Base-by-base conservation (phyloP, 1,284 basidiomycete species). In the Tremellales sp. region DNA sequence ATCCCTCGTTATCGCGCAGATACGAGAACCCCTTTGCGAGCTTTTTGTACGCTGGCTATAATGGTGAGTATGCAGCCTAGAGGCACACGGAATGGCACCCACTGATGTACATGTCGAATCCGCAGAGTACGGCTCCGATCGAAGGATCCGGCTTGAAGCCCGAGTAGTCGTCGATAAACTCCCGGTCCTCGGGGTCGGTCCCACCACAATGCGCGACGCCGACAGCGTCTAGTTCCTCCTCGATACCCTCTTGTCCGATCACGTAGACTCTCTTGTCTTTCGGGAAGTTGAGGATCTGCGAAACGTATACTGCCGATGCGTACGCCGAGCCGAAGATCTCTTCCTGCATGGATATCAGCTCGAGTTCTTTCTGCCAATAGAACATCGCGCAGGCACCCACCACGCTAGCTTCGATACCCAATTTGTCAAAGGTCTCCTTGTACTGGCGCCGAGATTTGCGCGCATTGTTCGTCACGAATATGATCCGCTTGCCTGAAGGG, bases 391-490 rank as follows among this genome's bases (percentile, higher is more conserved):
- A 8, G 27, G 37, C 43, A 77, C 83, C 66, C 70, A 94, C 92
- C 62, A 87, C 84, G 60, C 85, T 77, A 13, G 84, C 88, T 66
- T 92, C 78, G 38, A 97, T 81, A 27, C 89, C 91, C 47, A 97
- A 79, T 60, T 83, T 78, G 68, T 94, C 86, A 66, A 99, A 97
- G 70, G 93, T 95, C 43, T 78, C 78, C 75, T 90, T 90, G 78
- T 93, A 93, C 63, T 77, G 84, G 68, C 76, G 80, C 43, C 94
- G 77, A 10, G 89, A 93, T 74, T 94, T 93, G 40, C 85, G 91
- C n/a, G 94, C 94, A 68, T 97, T 98, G 76, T 97, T 97, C 25
- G 93, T 97, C 31, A 97, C 92, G 68, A 97, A 99, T 32, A 97
- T 76, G 42, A 98, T 76, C 50, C 81, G 81, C 77, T 97, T 98